A percentile compares a stretch with the other conserved stretches of the same genome.
These are phyloP conservation scores for Cyberlindnera maritima DNA, from an alignment of 805 yeast species.

Conservation along the genomic window DNA sequence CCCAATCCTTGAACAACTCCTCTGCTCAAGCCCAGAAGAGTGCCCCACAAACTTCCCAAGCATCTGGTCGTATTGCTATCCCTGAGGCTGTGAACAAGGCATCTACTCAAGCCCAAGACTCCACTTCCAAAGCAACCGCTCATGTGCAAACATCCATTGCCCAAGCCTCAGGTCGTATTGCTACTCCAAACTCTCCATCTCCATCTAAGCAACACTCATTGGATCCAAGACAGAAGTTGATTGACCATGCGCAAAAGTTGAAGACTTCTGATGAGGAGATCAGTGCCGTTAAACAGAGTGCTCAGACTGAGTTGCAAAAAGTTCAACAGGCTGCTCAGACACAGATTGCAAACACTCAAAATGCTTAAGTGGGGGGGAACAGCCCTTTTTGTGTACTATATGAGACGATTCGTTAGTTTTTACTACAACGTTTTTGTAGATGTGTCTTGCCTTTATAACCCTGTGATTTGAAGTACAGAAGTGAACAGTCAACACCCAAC, in stretches of 20 bases:
- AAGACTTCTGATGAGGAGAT: not conserved
- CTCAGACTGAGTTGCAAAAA: slow-evolving; percentile 1
- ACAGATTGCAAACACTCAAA: slow-evolving; percentile 4
- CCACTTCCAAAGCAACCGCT: not conserved
- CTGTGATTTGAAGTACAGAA: too few species aligned
- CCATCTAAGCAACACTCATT: slow-evolving; percentile 5
- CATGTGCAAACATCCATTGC: not conserved
- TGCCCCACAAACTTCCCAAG: not conserved
- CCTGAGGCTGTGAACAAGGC: not conserved
- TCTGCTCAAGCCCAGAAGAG: not conserved
- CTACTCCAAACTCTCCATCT: not conserved
- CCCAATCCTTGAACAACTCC: not conserved
- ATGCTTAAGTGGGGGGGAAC: too few species aligned
- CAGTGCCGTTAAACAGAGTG: not conserved
- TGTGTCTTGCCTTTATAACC: too few species aligned
- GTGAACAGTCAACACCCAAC: too few species aligned
- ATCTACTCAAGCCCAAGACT: not conserved
- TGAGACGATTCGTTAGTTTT: too few species aligned
- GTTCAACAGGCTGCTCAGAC: slow-evolving; percentile 4
- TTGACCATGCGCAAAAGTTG: slow-evolving; percentile 6
- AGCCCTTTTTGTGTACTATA: not conserved
- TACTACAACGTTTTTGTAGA: too few species aligned
- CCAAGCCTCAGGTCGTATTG: slow-evolving; percentile 6
- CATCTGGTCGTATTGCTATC: not conserved
- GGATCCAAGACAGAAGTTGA: slow-evolving; percentile 12